phyloP scores from a whole-genome alignment of 2,329 filamentous ascomycete species.

The Pseudocercospora fijiensis region DNA sequence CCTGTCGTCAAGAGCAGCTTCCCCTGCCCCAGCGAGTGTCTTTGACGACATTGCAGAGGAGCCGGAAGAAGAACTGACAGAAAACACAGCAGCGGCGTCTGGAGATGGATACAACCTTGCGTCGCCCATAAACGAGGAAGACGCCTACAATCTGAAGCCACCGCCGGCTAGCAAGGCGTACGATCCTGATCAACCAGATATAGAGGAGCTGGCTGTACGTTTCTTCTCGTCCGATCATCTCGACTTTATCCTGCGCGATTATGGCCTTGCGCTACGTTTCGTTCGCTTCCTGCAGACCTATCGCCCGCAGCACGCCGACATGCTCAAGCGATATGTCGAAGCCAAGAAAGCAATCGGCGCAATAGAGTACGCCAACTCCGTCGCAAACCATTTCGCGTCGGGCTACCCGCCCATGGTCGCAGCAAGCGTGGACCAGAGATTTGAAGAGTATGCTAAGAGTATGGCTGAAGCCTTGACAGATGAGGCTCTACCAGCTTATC shows the following conservation, averaged over 20 bases:
- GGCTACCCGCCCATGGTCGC: conserved; percentile 34
- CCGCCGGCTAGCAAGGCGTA: conserved; percentile 37
- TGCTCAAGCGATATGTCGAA: conserved; percentile 43
- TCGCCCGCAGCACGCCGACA: conserved; percentile 37
- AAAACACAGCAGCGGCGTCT: conserved; percentile 29
- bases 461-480: conserved; percentile 41
- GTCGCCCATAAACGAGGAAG: conserved; percentile 18
- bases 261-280: conserved; percentile 39
- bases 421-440: conserved; percentile 41
- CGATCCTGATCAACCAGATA: conserved; percentile 26
- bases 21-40: conserved; percentile 30
- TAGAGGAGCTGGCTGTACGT: conserved; percentile 41
- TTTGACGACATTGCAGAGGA: conserved; percentile 29
- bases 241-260: conserved; percentile 43
- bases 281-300: conserved; percentile 44
- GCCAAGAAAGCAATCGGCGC: conserved; percentile 45
- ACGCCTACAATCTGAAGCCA: conserved; percentile 43
- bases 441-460: conserved; percentile 38
- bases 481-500: conserved; percentile 45
- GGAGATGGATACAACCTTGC: conserved; percentile 8
- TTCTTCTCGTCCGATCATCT: conserved; percentile 48
- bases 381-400: conserved; percentile 39
- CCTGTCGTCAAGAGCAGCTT: conserved; percentile 24
- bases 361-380: conserved; percentile 47
- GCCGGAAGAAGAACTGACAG: conserved; percentile 24